Evolutionary conservation across 2,329 filamentous ascomycete species (phyloP).

Genomic region (Aspergillus sp.): DNA sequence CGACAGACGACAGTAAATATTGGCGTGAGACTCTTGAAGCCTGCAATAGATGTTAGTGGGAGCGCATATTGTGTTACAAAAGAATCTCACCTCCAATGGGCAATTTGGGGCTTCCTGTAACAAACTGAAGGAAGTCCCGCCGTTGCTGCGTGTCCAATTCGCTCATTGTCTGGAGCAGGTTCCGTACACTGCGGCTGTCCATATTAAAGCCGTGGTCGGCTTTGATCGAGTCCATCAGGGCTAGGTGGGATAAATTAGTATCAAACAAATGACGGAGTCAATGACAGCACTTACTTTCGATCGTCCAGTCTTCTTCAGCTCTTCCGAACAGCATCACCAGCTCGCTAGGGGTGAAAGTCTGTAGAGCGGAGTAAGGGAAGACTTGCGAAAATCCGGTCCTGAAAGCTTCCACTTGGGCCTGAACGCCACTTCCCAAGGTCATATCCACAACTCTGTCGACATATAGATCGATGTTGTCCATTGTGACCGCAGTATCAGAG

Average conservation of each 20-base stretch:
- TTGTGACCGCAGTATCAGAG: slow-evolving; percentile 74
- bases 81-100: slow-evolving; percentile 83
- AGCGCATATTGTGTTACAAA: neutral
- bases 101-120: slow-evolving; percentile 95
- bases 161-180: slow-evolving; percentile 93
- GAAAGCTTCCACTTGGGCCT: slow-evolving; percentile 89
- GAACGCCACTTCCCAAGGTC: slow-evolving; percentile 87
- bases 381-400: slow-evolving; percentile 89
- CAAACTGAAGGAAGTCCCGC: slow-evolving; percentile 95
- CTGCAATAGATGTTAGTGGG: slow-evolving; percentile 55
- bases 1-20: slow-evolving; percentile 99
- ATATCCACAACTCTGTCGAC: slow-evolving; percentile 88
- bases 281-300: slow-evolving; percentile 75
- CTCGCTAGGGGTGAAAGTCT: slow-evolving; percentile 93
- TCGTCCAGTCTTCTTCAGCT: slow-evolving; percentile 93
- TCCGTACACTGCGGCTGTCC: slow-evolving; percentile 94
- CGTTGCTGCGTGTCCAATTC: slow-evolving; percentile 75
- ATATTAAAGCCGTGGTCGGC: slow-evolving; percentile 98
- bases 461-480: slow-evolving; percentile 89
- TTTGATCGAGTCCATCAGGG: slow-evolving; percentile 97
- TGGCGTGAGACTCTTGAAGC: slow-evolving; percentile 94
- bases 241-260: slow-evolving; percentile 53
- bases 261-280: too few relatives aligned
- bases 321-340: slow-evolving; percentile 92
- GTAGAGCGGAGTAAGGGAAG: slow-evolving; percentile 90